phyloP scores from a whole-genome alignment of 2,329 filamentous ascomycete species.

The Didymella arachidicola region DNA sequence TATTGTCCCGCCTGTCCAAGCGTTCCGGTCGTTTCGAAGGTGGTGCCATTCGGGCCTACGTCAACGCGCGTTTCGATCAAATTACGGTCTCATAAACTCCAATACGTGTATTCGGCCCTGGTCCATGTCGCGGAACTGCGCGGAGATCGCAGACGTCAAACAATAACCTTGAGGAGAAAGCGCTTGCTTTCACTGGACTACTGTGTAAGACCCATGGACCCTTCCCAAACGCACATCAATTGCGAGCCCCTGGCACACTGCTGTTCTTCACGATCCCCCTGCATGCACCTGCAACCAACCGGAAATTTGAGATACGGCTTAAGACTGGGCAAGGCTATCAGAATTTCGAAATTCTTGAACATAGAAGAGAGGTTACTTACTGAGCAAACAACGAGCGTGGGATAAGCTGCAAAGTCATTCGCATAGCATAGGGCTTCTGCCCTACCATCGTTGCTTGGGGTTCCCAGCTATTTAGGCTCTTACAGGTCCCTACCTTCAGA shows the following conservation, averaged over 20 bases:
- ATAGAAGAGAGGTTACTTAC: too few relatives aligned
- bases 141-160: constrained; percentile 1
- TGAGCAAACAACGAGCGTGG: too few relatives aligned
- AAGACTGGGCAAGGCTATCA: too few relatives aligned
- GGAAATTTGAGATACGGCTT: too few relatives aligned
- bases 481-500: too few relatives aligned
- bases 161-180: neutral
- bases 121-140: constrained; percentile 1
- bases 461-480: too few relatives aligned
- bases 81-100: constrained; percentile 7
- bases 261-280: neutral
- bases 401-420: too few relatives aligned
- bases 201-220: too few relatives aligned
- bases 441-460: too few relatives aligned
- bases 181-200: neutral
- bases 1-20: neutral
- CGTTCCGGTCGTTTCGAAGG: constrained; percentile 9
- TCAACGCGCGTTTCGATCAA: constrained; percentile 14
- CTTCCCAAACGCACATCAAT: neutral
- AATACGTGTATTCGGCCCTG: constrained; percentile 1
- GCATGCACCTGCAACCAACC: neutral
- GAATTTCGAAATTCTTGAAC: too few relatives aligned
- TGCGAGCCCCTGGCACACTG: neutral
- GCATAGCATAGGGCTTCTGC: too few relatives aligned
- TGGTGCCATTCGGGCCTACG: constrained; percentile 14